Evolutionary conservation across 257 asterid genomes (phyloP), one percentile per base, ranked within the genome.

Genomic region (Penstemon davidsonii): DNA sequence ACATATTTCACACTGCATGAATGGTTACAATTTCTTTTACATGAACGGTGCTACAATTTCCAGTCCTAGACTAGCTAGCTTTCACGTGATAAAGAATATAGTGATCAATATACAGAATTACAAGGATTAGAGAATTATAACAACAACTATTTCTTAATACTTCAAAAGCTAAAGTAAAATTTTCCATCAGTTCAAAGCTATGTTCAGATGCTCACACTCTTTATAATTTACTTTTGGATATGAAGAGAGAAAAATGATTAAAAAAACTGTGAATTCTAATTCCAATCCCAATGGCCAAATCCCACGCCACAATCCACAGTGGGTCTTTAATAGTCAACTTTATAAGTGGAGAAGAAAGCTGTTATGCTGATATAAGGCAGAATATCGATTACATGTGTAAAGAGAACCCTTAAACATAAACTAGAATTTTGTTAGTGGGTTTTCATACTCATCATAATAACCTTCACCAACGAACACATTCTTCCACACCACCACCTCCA

Each of bases 121-220:
- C 33, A 25, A 25, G 33, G 33, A 25, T 25, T 25, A 25, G 33
- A 25, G 2, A 25, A 25, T 25, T 25, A 25, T 25, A 2, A 1
- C 33, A 25, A 25, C 33, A 25, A 25, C 33, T 25, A 25, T 25
- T 2, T 25, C 1, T 25, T 25, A 41, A 46, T 45, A 39, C 36
- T 68, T 40, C 5, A 11, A 36, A 44, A n/a, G 10, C 10, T 13
- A 18, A 60, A 40, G 40, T 39, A 45, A 13, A 56, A 47, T 42
- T 62, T 40, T 63, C 68, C 7, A 6, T 36, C 43, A 4, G 67
- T 10, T 4, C 49, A 60, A 67, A 8, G 62, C 54, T 51, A 68
- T 12, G 54, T 13, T 54, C 44, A 25, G 6, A 8, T 3, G 45
- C 54, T 45, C 11, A 33, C 55, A 33, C 55, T 7, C 52, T 44